Evolutionary conservation across 139 green algal species (phyloP).

Genomic region (Nannochloris sp.): DNA sequence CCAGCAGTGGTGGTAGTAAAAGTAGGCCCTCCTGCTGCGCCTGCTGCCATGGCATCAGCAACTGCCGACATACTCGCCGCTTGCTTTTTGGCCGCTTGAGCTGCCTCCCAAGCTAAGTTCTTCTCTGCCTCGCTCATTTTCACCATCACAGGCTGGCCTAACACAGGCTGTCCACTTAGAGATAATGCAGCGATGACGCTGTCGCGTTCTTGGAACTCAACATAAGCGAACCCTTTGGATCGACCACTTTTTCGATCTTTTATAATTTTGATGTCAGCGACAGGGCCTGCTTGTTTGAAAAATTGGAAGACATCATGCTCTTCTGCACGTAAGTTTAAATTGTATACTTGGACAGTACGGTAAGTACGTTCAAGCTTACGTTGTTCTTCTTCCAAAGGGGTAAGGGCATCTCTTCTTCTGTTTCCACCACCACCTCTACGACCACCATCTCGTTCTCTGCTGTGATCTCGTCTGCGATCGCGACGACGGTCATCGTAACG

Average conservation of each 20-base stretch:
- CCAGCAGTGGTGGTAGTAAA: background rate
- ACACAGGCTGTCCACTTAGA: slow-evolving; percentile 74
- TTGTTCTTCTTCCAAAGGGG: slow-evolving; percentile 60
- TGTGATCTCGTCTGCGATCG: background rate
- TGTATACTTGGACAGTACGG: slow-evolving; percentile 84
- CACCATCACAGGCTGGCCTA: slow-evolving; percentile 84
- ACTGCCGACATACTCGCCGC: background rate
- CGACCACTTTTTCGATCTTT: slow-evolving; percentile 79
- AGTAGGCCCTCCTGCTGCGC: background rate
- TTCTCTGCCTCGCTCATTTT: slow-evolving; percentile 91
- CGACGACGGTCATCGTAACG: background rate
- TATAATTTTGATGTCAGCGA: slow-evolving; percentile 91
- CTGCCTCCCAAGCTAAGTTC: slow-evolving; percentile 90
- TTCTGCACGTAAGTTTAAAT: slow-evolving; percentile 71
- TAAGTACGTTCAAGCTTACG: slow-evolving; percentile 72
- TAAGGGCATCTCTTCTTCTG: slow-evolving; percentile 11
- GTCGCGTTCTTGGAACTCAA: slow-evolving; percentile 83
- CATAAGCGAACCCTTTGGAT: slow-evolving; percentile 94
- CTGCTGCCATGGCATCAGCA: background rate
- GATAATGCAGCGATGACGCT: slow-evolving; percentile 73
- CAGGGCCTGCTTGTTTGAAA: slow-evolving; percentile 56
- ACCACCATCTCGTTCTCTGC: background rate
- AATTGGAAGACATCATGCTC: slow-evolving; percentile 87
- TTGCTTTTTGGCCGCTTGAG: slow-evolving; percentile 30
- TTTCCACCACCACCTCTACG: background rate